Evolutionary conservation across 768 basidiomycete genomes (phyloP), one percentile per base, ranked within the genome.

Genomic region (Trametes villosa): DNA sequence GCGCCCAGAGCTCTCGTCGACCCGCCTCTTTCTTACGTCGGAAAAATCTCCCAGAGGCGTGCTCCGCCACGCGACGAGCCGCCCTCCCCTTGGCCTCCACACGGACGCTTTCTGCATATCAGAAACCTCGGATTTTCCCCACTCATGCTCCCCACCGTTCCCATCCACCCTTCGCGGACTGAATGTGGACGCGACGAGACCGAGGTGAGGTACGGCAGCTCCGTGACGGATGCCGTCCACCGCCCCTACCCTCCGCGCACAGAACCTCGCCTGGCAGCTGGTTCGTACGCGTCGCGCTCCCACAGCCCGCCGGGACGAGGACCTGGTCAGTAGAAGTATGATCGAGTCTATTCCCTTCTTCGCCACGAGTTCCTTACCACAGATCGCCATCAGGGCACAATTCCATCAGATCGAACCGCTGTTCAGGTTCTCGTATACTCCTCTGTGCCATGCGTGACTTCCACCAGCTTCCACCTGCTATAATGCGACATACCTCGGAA

Each of bases 401-500:
- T 61, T 60, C 59, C 53, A 61, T 61, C 60, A 55, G 60, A 60
- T 60, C 52, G 59, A 50, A 45, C 53, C 47, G 60, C 24, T 34
- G 30, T 33, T 7, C 48, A 27, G 24, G 41, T 49, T 55, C 53
- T 48, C 41, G 30, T 27, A 33, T 44, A 50, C 40, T 50, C 29
- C 31, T 57, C 53, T 31, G 22, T 40, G 53, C 26, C 48, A 22
- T 42, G 53, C 31, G 29, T 60, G 59, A 53, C 46, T 22, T 18
- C 7, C 15, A 34, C 7, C 15, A 34, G 33, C 7, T 38, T 18
- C 15, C 60, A 36, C 31, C 27, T 42, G 15, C 22, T 27, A 50
- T 30, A 56, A 12, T 31, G 40, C 53, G 31, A n/a, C 47, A 33
- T 44, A 50, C 59, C 48, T 61, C 60, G 59, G 52, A 53, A 33